phyloP scores from a whole-genome alignment of 1,284 basidiomycete species.

The Flammula alnicola region DNA sequence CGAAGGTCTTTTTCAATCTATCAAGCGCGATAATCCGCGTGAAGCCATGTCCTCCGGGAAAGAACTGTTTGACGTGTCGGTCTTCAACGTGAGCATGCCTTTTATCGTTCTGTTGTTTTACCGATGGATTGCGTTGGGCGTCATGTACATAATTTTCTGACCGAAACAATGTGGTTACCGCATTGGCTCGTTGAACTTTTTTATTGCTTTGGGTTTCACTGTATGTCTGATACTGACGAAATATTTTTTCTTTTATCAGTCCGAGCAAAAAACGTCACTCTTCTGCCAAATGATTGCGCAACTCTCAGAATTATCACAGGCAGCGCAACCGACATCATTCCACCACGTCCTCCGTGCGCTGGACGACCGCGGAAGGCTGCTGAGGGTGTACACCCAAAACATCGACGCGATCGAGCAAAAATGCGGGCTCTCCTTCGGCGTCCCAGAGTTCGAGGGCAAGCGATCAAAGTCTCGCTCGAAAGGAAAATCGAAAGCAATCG shows the following conservation, averaged over 20 bases:
- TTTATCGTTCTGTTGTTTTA: slow-evolving; percentile 6
- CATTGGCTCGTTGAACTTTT: too few species aligned
- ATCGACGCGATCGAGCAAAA: slow-evolving; percentile 91
- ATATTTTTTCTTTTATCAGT: slow-evolving; percentile 43
- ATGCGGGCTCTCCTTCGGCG: slow-evolving; percentile 80
- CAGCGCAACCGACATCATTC: slow-evolving; percentile 83
- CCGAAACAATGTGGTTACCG: not conserved
- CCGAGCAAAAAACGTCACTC: slow-evolving; percentile 73
- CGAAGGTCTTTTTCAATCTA: slow-evolving; percentile 79
- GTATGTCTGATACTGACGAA: slow-evolving; percentile 8
- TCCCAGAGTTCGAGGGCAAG: slow-evolving; percentile 64
- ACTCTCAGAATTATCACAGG: slow-evolving; percentile 74
- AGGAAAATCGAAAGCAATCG: slow-evolving; percentile 29
- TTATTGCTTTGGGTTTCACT: slow-evolving; percentile 9
- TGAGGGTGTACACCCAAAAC: slow-evolving; percentile 94
- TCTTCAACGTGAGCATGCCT: slow-evolving; percentile 74
- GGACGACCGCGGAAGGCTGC: slow-evolving; percentile 77
- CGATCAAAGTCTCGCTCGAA: slow-evolving; percentile 54
- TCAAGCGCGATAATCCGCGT: slow-evolving; percentile 80
- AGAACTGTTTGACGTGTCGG: slow-evolving; percentile 90
- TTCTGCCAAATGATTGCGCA: slow-evolving; percentile 92
- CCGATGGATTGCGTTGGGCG: not conserved
- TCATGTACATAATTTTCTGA: not conserved
- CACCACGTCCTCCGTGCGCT: slow-evolving; percentile 78
- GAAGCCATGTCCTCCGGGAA: slow-evolving; percentile 78